Conservation (phyloP, 2,329 filamentous ascomycete species). For the Aspergillus quadrilineatus region DNA sequence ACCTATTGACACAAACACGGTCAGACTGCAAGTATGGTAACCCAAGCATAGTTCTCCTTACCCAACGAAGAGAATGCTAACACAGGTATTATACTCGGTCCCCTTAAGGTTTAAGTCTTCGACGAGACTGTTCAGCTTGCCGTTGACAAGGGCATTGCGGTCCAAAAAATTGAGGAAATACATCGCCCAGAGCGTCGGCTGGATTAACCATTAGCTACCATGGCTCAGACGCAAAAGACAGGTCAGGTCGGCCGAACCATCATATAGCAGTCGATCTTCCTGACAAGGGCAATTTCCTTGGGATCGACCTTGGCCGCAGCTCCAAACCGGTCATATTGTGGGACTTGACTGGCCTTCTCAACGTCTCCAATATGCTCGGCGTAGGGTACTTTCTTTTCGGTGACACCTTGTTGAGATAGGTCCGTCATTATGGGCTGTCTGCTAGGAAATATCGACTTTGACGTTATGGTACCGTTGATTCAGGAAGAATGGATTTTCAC, state of each 20-base stretch:
- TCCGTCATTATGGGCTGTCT: not conserved
- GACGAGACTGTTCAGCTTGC: constrained; percentile 14
- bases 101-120: constrained; percentile 45
- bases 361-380: constrained; percentile 1
- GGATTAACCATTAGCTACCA: not conserved
- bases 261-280: constrained; percentile 18
- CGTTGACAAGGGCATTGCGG: constrained; percentile 24
- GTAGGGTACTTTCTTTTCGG: not conserved
- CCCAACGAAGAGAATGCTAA: constrained; percentile 47
- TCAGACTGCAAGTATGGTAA: constrained; percentile 10
- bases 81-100: constrained; percentile 47
- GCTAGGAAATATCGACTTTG: not conserved
- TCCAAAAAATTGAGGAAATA: constrained; percentile 26
- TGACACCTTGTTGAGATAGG: not conserved
- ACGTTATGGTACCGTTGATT: not conserved
- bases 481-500: not conserved
- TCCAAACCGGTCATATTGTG: constrained; percentile 10
- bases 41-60: constrained; percentile 13
- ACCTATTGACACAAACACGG: constrained; percentile 3
- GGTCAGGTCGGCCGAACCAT: constrained; percentile 6
- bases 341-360: constrained; percentile 1
- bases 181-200: constrained; percentile 18
- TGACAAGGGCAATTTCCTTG: constrained; percentile 14
- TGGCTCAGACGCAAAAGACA: not conserved
- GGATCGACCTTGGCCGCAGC: constrained; percentile 10